A percentile compares a stretch with the other conserved stretches of the same genome.
Conservation (phyloP, 768 basidiomycete species). For the Stropharia rugosoannulata region DNA sequence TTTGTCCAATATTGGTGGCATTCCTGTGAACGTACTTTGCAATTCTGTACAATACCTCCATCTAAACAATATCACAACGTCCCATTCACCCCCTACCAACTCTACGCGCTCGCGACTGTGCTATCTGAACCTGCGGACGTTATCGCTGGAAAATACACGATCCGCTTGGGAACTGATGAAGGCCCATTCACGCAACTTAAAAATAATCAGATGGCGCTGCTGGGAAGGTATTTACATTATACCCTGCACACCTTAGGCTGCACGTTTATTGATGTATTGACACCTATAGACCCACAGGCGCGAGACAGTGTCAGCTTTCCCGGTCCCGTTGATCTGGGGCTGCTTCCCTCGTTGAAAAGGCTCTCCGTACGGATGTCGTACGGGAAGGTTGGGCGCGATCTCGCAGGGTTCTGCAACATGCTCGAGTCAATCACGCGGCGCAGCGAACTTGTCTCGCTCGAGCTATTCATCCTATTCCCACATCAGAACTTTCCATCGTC, state of each 20-base stretch:
- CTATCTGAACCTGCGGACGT: conserved; percentile 16
- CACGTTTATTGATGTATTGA: background rate
- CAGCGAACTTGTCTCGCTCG: conserved; percentile 7
- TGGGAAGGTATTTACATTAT: conserved; percentile 13
- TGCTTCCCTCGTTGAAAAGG: conserved; percentile 10
- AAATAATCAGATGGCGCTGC: conserved; percentile 20
- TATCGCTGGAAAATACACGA: conserved; percentile 13
- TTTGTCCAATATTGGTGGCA: conserved; percentile 15
- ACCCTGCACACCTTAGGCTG: background rate
- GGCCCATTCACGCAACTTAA: conserved; percentile 9
- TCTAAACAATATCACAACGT: conserved; percentile 15
- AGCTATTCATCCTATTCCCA: conserved; percentile 14
- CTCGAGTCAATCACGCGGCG: conserved; percentile 9
- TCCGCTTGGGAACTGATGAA: conserved; percentile 15
- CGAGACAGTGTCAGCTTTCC: conserved; percentile 12
- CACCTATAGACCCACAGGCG: conserved; percentile 4
- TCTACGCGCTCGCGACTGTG: conserved; percentile 1
- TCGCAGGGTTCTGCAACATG: conserved; percentile 12
- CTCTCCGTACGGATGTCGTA: conserved; percentile 17
- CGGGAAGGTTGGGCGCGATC: conserved; percentile 15
- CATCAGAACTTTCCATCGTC: conserved; percentile 9
- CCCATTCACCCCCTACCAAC: background rate
- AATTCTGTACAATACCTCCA: conserved; percentile 8
- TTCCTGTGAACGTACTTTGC: conserved; percentile 10
- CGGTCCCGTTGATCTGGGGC: conserved; percentile 12